Percentiles rank a stretch among this genome's conserved stretches.
phyloP scores from a whole-genome alignment of 2,329 filamentous ascomycete species.

The Aspergillus pseudoglaucus region DNA sequence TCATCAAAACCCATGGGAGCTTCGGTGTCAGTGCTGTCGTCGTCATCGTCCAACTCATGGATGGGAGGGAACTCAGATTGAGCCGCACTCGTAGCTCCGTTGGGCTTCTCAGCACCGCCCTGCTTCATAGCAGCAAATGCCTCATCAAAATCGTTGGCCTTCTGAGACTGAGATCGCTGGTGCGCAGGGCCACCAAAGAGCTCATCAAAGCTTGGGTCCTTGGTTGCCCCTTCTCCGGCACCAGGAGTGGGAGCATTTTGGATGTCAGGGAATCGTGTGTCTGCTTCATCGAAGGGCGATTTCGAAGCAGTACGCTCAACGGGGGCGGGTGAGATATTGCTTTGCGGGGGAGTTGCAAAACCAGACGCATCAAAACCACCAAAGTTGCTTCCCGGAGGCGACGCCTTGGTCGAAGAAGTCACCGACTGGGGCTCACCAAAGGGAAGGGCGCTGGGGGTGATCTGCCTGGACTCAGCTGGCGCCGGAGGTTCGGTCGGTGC shows the following conservation, averaged over 20 bases:
- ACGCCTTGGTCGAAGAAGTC: conserved; percentile 71
- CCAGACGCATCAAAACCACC: conserved; percentile 46
- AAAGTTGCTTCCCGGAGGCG: conserved; percentile 62
- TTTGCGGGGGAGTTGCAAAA: conserved; percentile 40
- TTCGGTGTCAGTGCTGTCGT: conserved; percentile 71
- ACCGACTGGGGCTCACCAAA: conserved; percentile 63
- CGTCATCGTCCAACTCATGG: conserved; percentile 72
- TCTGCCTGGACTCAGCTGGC: conserved; percentile 67
- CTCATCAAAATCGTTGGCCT: conserved; percentile 42
- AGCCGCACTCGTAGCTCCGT: conserved; percentile 9
- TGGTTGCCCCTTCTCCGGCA: conserved; percentile 18
- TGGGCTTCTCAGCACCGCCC: conserved; percentile 26
- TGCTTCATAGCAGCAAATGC: conserved; percentile 43
- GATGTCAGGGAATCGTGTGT: conserved; percentile 16
- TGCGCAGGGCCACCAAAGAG: conserved; percentile 39
- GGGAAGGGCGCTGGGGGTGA: conserved; percentile 69
- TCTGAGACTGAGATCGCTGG: conserved; percentile 40
- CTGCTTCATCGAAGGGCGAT: conserved; percentile 31
- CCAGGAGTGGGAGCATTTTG: conserved; percentile 42
- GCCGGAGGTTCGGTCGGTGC: conserved; percentile 44
- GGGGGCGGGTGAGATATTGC: conserved; percentile 11
- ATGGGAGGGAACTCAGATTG: conserved; percentile 84
- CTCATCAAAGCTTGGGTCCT: conserved; percentile 41
- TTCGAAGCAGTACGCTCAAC: conserved; percentile 12
- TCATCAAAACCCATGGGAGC: conserved; percentile 70